phyloP scores from a whole-genome alignment of 2,329 filamentous ascomycete genomes.

The Neocucurbitaria cava region DNA sequence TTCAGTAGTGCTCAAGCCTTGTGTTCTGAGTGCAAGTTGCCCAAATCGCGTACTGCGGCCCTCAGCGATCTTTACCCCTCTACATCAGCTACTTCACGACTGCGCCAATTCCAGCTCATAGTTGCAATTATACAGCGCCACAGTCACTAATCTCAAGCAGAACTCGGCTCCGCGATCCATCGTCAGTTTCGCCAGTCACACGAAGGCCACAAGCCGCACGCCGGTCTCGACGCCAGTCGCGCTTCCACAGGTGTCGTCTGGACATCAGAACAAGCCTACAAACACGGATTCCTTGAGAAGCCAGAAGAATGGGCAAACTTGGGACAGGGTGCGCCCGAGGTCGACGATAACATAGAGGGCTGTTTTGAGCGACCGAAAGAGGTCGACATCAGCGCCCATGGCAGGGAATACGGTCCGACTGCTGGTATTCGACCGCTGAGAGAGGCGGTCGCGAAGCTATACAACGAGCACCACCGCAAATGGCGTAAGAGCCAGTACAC shows the following conservation, averaged over 20 bases:
- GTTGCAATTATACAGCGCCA: not conserved
- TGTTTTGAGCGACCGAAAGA: conserved; percentile 82
- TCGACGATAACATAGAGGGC: conserved; percentile 89
- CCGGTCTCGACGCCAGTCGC: conserved; percentile 85
- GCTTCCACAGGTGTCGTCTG: conserved; percentile 94
- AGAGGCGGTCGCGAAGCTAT: conserved; percentile 87
- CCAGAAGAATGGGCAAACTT: conserved; percentile 89
- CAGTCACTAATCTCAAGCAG: conserved; percentile 53
- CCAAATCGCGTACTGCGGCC: not conserved
- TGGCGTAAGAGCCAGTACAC: conserved; percentile 90
- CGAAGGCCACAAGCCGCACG: conserved; percentile 88
- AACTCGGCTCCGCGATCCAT: conserved; percentile 83
- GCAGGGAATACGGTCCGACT: conserved; percentile 88
- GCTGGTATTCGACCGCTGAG: conserved; percentile 91
- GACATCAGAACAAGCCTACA: conserved; percentile 85
- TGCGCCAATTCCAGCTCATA: not conserved
- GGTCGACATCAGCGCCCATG: conserved; percentile 79
- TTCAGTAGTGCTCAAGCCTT: not conserved
- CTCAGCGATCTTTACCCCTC: not conserved
- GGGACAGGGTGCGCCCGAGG: conserved; percentile 91
- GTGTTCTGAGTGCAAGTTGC: not conserved
- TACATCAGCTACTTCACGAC: not conserved
- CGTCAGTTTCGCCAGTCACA: conserved; percentile 88
- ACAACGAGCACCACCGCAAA: conserved; percentile 90
- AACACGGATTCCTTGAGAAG: conserved; percentile 86